A percentile compares a stretch with the other conserved stretches of the same genome.
These are phyloP conservation scores for Scenedesmus sp. DNA, from an alignment of 163 green algal species.

Conservation along the genomic window DNA sequence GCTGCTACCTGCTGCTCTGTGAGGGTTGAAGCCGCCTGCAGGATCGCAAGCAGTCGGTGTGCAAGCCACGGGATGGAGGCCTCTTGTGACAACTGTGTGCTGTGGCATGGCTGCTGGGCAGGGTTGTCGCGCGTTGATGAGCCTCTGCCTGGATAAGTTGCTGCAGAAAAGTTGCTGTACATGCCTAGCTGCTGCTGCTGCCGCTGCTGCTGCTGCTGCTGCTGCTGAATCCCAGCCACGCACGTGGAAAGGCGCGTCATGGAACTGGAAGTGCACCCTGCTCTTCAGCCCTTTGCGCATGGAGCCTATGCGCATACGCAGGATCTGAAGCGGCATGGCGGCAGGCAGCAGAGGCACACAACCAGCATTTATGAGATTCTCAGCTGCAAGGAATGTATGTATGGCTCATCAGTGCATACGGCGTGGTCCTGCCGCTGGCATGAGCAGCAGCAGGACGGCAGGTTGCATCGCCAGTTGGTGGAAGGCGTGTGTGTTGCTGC, in stretches of 20 bases:
- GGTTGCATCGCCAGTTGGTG: no score
- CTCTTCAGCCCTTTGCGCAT: constrained; percentile 83
- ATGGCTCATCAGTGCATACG: no score
- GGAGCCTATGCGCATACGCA: constrained; percentile 72
- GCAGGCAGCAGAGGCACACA: no score
- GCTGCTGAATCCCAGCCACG: background rate
- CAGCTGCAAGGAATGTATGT: no score
- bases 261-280: constrained; percentile 79
- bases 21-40: constrained; percentile 26
- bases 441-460: no score
- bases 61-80: no score
- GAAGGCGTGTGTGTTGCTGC: no score
- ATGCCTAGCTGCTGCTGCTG: no score
- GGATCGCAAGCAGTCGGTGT: no score
- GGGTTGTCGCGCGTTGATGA: no score
- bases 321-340: constrained; percentile 57
- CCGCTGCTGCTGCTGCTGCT: background rate
- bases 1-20: constrained; percentile 42
- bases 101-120: background rate
- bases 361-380: no score
- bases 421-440: no score
- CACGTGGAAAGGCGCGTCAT: constrained; percentile 76
- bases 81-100: background rate
- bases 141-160: background rate
- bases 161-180: background rate